Conservation (phyloP, 2,329 filamentous ascomycete genomes). For the Diplodia seriata region DNA sequence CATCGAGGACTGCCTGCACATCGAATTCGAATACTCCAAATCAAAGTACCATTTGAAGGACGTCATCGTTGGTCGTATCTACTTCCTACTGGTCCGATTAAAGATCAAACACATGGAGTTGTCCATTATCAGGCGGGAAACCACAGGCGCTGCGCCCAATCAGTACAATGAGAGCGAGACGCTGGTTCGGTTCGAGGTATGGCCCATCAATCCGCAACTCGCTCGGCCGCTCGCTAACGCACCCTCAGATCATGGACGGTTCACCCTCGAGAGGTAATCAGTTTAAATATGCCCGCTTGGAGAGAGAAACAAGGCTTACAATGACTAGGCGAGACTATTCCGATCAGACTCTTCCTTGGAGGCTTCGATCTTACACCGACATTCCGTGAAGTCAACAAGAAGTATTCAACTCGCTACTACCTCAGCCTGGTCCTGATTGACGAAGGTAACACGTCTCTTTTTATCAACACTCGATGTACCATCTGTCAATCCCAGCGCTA, state of each 20-base stretch:
- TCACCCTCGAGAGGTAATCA: conserved; percentile 86
- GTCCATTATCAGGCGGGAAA: conserved; percentile 95
- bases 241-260: conserved; percentile 90
- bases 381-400: conserved; percentile 99
- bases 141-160: conserved; percentile 93
- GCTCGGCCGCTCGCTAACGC: conserved; percentile 32
- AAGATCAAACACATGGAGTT: conserved; percentile 99
- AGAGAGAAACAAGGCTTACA: conserved; percentile 37
- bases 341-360: conserved; percentile 94
- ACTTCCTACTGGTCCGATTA: conserved; percentile 93
- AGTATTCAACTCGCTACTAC: conserved; percentile 98
- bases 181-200: conserved; percentile 90
- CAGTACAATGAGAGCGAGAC: conserved; percentile 99
- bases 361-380: conserved; percentile 98
- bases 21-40: conserved; percentile 99
- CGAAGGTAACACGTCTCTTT: conserved; percentile 67
- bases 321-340: conserved; percentile 78
- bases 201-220: conserved; percentile 30
- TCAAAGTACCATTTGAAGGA: conserved; percentile 99
- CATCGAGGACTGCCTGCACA: conserved; percentile 98
- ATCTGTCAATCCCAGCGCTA: conserved; percentile 34
- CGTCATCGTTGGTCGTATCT: conserved; percentile 97
- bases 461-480: neutral
- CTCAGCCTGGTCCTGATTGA: conserved; percentile 94
- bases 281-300: neutral